Conservation (phyloP, 2,329 filamentous ascomycete genomes). For the Hypoxylon rubiginosum region DNA sequence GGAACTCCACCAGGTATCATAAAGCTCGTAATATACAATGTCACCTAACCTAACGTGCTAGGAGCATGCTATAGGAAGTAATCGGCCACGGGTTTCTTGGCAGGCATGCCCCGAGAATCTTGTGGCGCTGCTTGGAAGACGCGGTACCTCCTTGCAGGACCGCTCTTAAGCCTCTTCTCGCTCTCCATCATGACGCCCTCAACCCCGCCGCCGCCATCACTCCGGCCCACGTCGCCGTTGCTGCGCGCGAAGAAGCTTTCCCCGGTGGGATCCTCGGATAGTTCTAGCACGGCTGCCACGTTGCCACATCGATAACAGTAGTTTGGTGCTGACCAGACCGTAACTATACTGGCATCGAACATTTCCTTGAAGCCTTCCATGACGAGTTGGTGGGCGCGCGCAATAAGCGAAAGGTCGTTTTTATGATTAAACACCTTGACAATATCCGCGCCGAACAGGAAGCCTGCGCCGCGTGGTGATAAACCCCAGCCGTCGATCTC, state of each 20-base stretch:
- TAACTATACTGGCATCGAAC: constrained; percentile 96
- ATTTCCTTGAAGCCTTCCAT: constrained; percentile 99
- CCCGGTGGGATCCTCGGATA: constrained; percentile 88
- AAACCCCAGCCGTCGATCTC: constrained; percentile 98
- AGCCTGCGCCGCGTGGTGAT: constrained; percentile 92
- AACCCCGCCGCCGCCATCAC: constrained; percentile 56
- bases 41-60: constrained; percentile 1
- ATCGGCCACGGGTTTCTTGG: constrained; percentile 97
- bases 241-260: constrained; percentile 77
- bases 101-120: constrained; percentile 96
- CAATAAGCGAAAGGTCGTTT: constrained; percentile 92
- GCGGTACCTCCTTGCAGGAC: constrained; percentile 89
- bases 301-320: constrained; percentile 98
- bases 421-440: constrained; percentile 96
- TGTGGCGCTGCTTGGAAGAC: constrained; percentile 98
- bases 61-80: constrained; percentile 79
- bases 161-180: constrained; percentile 63
- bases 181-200: constrained; percentile 64
- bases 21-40: constrained; percentile 33
- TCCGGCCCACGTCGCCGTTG: constrained; percentile 76
- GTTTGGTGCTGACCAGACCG: constrained; percentile 98
- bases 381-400: constrained; percentile 94
- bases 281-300: constrained; percentile 92
- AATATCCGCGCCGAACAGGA: constrained; percentile 95
- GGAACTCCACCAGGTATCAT: constrained; percentile 41